A percentile compares a stretch with the other conserved stretches of the same genome.
phyloP scores from a whole-genome alignment of 805 yeast genomes.

The Kodamaea neixiangensis region DNA sequence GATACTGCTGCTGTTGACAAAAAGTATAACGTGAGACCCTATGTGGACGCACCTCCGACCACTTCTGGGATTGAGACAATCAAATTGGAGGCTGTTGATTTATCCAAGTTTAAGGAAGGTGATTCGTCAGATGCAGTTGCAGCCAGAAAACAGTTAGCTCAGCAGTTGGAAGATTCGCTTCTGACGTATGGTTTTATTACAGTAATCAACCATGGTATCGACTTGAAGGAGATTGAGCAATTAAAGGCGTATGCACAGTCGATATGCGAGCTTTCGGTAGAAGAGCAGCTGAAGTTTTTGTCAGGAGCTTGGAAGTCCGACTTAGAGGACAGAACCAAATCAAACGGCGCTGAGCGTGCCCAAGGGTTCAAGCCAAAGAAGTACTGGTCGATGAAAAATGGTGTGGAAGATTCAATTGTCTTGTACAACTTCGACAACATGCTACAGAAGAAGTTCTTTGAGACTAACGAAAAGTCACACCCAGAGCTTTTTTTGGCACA shows the following conservation, averaged over 20 bases:
- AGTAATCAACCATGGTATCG: slow-evolving; percentile 13
- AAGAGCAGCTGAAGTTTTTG: slow-evolving; percentile 11
- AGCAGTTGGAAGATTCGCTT: slow-evolving; percentile 11
- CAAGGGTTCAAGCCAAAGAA: slow-evolving; percentile 50
- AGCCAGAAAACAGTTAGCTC: slow-evolving; percentile 10
- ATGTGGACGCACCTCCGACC: slow-evolving; percentile 11
- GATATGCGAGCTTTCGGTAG: slow-evolving; percentile 12
- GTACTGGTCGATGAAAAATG: slow-evolving; percentile 49
- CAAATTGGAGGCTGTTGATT: slow-evolving; percentile 12
- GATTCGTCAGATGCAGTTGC: slow-evolving; percentile 5
- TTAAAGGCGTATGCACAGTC: slow-evolving; percentile 13
- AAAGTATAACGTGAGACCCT: slow-evolving; percentile 14
- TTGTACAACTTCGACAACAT: slow-evolving; percentile 46
- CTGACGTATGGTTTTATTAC: slow-evolving; percentile 13
- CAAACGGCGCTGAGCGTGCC: slow-evolving; percentile 49
- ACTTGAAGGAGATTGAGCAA: slow-evolving; percentile 4
- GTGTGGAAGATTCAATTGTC: slow-evolving; percentile 45
- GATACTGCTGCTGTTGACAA: slow-evolving; percentile 10
- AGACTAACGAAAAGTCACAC: slow-evolving; percentile 24
- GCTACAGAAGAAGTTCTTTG: slow-evolving; percentile 33
- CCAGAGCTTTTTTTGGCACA: slow-evolving; percentile 45
- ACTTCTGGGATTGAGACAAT: slow-evolving; percentile 5
- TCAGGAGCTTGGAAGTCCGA: slow-evolving; percentile 15
- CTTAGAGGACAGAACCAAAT: slow-evolving; percentile 12
- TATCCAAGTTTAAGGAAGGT: slow-evolving; percentile 11